Conservation (phyloP, 257 asterid genomes). For the Plantago major region DNA sequence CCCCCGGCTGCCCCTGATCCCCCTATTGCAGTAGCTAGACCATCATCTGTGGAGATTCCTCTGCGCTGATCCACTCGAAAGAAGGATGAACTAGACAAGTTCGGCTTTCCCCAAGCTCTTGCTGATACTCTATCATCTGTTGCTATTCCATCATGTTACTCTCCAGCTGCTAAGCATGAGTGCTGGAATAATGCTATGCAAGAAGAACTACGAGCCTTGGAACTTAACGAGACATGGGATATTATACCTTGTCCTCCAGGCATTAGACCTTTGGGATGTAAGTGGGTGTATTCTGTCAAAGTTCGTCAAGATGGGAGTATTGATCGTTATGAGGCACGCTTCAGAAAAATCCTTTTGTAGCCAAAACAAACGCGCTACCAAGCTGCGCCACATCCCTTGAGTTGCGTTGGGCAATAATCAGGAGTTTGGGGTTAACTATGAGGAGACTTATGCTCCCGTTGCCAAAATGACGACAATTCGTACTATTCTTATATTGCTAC, state of each 20-base stretch:
- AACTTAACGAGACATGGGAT: slow-evolving; percentile 3
- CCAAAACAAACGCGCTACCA: no score
- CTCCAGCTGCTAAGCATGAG: not conserved
- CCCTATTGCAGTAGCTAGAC: no score
- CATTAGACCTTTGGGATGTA: not conserved
- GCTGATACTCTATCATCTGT: not conserved
- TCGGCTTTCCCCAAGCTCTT: not conserved
- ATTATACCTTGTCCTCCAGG: not conserved
- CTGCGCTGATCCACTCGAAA: not conserved
- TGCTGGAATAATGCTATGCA: not conserved
- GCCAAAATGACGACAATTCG: slow-evolving; percentile 5
- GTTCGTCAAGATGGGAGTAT: slow-evolving; percentile 1
- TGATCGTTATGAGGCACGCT: not conserved
- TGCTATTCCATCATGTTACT: not conserved
- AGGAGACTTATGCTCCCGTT: slow-evolving; percentile 5
- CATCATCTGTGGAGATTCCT: no score
- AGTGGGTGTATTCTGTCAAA: slow-evolving; percentile 5
- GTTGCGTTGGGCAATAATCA: not conserved
- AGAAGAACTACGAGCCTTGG: not conserved
- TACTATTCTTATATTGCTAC: not conserved
- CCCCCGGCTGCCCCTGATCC: not conserved
- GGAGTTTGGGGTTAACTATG: slow-evolving; percentile 10
- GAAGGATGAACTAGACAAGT: not conserved
- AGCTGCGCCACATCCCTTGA: no score
- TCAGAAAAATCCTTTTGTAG: no score